Base-by-base conservation (phyloP, 2,329 filamentous ascomycete genomes). In the Epichloe brachyelytri region DNA sequence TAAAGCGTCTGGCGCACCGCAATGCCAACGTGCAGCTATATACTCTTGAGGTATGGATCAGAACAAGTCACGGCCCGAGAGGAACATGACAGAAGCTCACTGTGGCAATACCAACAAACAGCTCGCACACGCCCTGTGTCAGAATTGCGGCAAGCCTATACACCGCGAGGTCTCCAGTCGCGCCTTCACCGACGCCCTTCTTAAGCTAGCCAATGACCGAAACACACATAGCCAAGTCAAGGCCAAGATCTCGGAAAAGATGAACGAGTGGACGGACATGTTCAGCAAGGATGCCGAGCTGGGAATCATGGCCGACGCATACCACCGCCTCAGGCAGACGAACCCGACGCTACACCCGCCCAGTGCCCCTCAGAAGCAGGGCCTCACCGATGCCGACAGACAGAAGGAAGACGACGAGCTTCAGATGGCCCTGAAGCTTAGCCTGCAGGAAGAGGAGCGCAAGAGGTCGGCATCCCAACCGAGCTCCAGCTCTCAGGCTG, bases 141-240 rank as follows among this genome's bases (percentile, higher is more conserved):
- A 95, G 65, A 96, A 96, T 70, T 95, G 90, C 65, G 90, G 88
- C 48, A 78, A 85, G 54, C 77, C 79, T 57, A 86, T 95, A 69
- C 89, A 96, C 71, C 85, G 87, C 67, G 90, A 96, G 70, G 75
- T 96, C 53, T 86, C 90, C 33, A 93, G 86, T 58, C 84, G 89
- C 61, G 90, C 88, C 65, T 95, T 96, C 66, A 98, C 93, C 57
- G 93, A 98, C 65, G 88, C 91, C 53, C 75, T 98, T 46, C 76
- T 97, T 56, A 84, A 93, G 63, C 79, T 98, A 53, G 90, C 93
- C 57, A 88, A 84, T 71, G 93, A 98, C 68, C 80, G 90, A 70
- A 98, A 95, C 67, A 96, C 91, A 49, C 93, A 97, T 68, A 85
- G 86, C 64, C 88, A 95, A 68, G 93, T 98, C 65, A 97, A 97